phyloP scores from a whole-genome alignment of 1,139 yeast species.

The Casaregolazyma lundiana region DNA sequence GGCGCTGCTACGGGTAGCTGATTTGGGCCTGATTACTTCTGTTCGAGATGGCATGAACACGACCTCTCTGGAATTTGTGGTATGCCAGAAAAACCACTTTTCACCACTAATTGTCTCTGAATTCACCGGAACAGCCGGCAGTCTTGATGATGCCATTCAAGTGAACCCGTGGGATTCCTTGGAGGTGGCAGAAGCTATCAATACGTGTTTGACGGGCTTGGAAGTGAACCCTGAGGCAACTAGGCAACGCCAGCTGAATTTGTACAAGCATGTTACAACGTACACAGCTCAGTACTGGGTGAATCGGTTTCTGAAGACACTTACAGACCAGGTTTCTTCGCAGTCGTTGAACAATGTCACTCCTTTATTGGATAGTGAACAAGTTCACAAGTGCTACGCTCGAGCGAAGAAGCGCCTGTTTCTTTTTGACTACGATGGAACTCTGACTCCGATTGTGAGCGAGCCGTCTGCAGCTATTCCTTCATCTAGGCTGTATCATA shows the following conservation, averaged over 20 bases:
- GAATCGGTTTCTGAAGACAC: conserved; percentile 50
- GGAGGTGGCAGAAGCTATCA: conserved; percentile 81
- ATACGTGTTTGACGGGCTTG: conserved; percentile 54
- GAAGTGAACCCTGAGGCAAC: conserved; percentile 19
- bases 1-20: conserved; percentile 84
- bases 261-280: conserved; percentile 60
- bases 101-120: conserved; percentile 85
- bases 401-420: conserved; percentile 67
- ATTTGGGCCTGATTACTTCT: conserved; percentile 80
- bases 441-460: conserved; percentile 88
- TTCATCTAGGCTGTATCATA: conserved; percentile 59
- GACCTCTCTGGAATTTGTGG: conserved; percentile 85
- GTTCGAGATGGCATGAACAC: conserved; percentile 97
- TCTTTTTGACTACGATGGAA: conserved; percentile 94
- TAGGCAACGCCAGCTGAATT: conserved; percentile 39
- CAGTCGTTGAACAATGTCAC: conserved; percentile 54
- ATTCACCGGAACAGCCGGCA: conserved; percentile 87
- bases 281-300: conserved; percentile 86
- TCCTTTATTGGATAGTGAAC: conserved; percentile 71
- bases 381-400: conserved; percentile 53
- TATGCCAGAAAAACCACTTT: conserved; percentile 70
- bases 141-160: conserved; percentile 70
- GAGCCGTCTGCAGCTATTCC: conserved; percentile 99
- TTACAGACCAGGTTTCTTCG: conserved; percentile 47
- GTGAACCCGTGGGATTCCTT: conserved; percentile 98